Evolutionary conservation across 768 basidiomycete species (phyloP).

Genomic region (Clavulina sp.): DNA sequence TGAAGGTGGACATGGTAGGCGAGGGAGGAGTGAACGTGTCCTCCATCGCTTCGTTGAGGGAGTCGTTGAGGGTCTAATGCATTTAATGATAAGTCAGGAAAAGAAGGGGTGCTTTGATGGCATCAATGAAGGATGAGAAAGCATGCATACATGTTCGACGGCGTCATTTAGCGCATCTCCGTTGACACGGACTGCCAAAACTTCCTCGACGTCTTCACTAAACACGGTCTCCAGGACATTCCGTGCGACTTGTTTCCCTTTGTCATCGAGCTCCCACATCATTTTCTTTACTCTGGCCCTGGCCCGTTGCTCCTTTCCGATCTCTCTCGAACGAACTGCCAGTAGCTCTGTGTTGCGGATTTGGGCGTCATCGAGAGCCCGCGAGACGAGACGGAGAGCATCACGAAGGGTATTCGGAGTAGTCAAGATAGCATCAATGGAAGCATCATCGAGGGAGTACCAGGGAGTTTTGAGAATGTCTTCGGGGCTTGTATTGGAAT

Average conservation of each 20-base stretch:
- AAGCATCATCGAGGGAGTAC: slow-evolving; percentile 65
- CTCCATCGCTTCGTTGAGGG: slow-evolving; percentile 36
- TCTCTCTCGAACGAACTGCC: slow-evolving; percentile 32
- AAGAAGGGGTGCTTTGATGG: neutral
- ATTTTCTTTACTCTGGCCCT: slow-evolving; percentile 15
- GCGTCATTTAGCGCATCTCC: too few relatives aligned
- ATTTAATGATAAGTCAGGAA: neutral
- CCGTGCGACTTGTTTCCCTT: slow-evolving; percentile 50
- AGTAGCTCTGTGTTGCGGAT: slow-evolving; percentile 41
- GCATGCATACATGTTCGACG: neutral
- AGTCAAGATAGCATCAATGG: slow-evolving; percentile 28
- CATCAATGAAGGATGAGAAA: slow-evolving; percentile 1
- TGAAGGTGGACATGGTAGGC: neutral
- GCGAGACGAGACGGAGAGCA: slow-evolving; percentile 50
- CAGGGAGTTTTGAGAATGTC: slow-evolving; percentile 51
- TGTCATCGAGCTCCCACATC: slow-evolving; percentile 34
- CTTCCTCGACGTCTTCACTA: slow-evolving; percentile 33
- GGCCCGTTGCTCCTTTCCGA: slow-evolving; percentile 40
- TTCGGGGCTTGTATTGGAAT: slow-evolving; percentile 14
- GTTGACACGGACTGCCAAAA: slow-evolving; percentile 2
- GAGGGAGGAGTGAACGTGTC: slow-evolving; percentile 21
- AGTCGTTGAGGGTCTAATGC: slow-evolving; percentile 38
- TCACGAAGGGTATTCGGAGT: slow-evolving; percentile 33
- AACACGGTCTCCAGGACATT: slow-evolving; percentile 54
- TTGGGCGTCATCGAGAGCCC: slow-evolving; percentile 43